phyloP scores from a whole-genome alignment of 805 yeast genomes.

The Maudiozyma saulgeensis region DNA sequence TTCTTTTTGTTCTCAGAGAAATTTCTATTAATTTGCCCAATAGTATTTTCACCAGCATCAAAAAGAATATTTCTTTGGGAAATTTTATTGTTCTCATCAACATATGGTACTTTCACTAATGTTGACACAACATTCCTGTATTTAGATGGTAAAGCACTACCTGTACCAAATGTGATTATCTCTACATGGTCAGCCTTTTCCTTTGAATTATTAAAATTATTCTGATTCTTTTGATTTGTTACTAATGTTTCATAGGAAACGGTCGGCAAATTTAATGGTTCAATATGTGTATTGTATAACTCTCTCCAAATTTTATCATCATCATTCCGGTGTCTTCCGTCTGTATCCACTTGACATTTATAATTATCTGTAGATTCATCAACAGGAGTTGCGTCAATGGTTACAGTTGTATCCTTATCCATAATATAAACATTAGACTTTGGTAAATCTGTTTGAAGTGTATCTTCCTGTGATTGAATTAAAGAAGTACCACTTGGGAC shows the following conservation, averaged over 20 bases:
- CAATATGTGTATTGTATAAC: conserved; percentile 20
- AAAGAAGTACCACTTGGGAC: conserved; percentile 24
- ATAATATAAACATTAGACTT: conserved; percentile 20
- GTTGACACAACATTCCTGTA: conserved; percentile 80
- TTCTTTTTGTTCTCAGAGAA: conserved; percentile 39
- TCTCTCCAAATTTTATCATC: conserved; percentile 14
- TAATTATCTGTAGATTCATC: conserved; percentile 5
- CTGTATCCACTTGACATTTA: neutral
- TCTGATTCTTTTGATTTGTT: conserved; percentile 20
- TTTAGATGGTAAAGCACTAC: conserved; percentile 80
- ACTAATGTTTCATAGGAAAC: conserved; percentile 19
- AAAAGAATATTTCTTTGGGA: conserved; percentile 44
- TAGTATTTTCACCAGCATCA: conserved; percentile 94
- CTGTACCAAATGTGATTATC: conserved; percentile 78
- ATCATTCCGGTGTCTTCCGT: no score
- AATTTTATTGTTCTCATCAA: conserved; percentile 25
- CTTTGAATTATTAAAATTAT: conserved; percentile 23
- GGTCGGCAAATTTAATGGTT: conserved; percentile 20
- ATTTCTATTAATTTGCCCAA: conserved; percentile 59
- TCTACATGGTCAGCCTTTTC: conserved; percentile 48
- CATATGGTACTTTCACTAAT: conserved; percentile 58
- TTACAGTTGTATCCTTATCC: conserved; percentile 10
- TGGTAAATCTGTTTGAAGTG: conserved; percentile 7
- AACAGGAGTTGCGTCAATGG: conserved; percentile 17
- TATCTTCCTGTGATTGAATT: conserved; percentile 15